These are phyloP conservation scores for Furcasterigmium furcatum DNA, from an alignment of 2,329 filamentous ascomycete species.

Conservation along the genomic window DNA sequence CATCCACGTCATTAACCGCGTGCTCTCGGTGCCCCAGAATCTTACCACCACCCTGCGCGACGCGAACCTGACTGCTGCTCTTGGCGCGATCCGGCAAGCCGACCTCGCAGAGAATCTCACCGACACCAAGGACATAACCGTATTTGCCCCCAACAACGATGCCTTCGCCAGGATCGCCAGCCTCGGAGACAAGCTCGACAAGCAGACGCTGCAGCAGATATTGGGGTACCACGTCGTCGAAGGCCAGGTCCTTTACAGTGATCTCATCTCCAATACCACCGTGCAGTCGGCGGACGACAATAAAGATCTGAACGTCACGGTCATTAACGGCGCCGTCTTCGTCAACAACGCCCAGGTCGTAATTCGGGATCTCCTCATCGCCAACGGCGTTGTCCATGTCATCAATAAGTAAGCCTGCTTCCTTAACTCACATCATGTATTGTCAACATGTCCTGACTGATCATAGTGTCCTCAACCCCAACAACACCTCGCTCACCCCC, in stretches of 20 bases:
- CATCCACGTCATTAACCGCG: slow-evolving; percentile 48
- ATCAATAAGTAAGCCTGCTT: slow-evolving; percentile 46
- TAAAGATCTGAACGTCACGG: slow-evolving; percentile 16
- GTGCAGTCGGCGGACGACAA: slow-evolving; percentile 14
- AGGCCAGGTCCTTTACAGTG: slow-evolving; percentile 50
- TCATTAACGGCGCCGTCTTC: slow-evolving; percentile 40
- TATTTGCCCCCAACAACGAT: slow-evolving; percentile 61
- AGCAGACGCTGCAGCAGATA: slow-evolving; percentile 44
- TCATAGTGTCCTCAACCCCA: slow-evolving; percentile 53
- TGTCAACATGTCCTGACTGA: too few species aligned
- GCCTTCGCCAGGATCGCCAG: slow-evolving; percentile 58
- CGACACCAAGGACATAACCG: slow-evolving; percentile 46
- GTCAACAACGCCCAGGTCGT: slow-evolving; percentile 48
- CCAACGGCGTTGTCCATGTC: slow-evolving; percentile 56
- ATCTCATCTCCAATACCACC: slow-evolving; percentile 11
- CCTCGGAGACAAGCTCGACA: slow-evolving; percentile 41
- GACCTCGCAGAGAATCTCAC: slow-evolving; percentile 38
- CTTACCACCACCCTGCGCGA: slow-evolving; percentile 34
- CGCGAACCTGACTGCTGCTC: slow-evolving; percentile 40
- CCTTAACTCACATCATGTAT: background rate
- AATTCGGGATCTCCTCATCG: slow-evolving; percentile 43
- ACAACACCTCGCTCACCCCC: slow-evolving; percentile 40
- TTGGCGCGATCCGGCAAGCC: slow-evolving; percentile 41
- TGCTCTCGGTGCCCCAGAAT: slow-evolving; percentile 42
- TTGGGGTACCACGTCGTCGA: slow-evolving; percentile 64